Evolutionary conservation across 331 rosid genomes (phyloP).

Genomic region (Erythrophleum ivorense): DNA sequence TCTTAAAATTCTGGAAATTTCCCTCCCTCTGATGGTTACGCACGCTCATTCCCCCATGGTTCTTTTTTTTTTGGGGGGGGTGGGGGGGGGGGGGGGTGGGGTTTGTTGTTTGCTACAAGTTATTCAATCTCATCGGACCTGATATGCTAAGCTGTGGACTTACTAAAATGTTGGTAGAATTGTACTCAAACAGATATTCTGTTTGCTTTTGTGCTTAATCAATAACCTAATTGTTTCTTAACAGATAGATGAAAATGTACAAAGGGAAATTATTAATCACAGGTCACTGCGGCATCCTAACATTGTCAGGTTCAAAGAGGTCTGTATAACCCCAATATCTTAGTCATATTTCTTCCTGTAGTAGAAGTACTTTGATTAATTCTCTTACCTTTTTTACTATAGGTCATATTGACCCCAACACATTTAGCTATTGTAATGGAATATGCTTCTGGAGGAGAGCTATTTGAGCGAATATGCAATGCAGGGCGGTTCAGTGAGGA

Average conservation of each 20-base stretch:
- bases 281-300: slow-evolving; percentile 95
- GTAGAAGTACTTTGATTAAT: slow-evolving; percentile 21
- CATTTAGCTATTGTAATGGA: slow-evolving; percentile 98
- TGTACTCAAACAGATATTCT: slow-evolving; percentile 13
- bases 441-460: slow-evolving; percentile 96
- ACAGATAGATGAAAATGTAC: slow-evolving; percentile 98
- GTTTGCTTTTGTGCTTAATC: slow-evolving; percentile 29
- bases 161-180: not conserved
- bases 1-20: not conserved
- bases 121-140: slow-evolving; percentile 9
- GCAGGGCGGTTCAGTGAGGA: slow-evolving; percentile 94
- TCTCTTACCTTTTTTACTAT: slow-evolving; percentile 26
- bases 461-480: slow-evolving; percentile 96
- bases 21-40: too few relatives aligned
- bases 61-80: not conserved
- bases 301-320: slow-evolving; percentile 98
- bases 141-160: slow-evolving; percentile 7
- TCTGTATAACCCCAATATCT: slow-evolving; percentile 42
- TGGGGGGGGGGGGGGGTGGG: too few relatives aligned
- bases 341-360: slow-evolving; percentile 18
- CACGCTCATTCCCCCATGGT: not conserved
- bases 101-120: not conserved
- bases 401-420: slow-evolving; percentile 88
- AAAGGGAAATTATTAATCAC: slow-evolving; percentile 92
- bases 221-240: slow-evolving; percentile 8